A percentile compares a stretch with the other conserved stretches of the same genome.
phyloP scores from a whole-genome alignment of 805 yeast species.

The Candida railenensis region DNA sequence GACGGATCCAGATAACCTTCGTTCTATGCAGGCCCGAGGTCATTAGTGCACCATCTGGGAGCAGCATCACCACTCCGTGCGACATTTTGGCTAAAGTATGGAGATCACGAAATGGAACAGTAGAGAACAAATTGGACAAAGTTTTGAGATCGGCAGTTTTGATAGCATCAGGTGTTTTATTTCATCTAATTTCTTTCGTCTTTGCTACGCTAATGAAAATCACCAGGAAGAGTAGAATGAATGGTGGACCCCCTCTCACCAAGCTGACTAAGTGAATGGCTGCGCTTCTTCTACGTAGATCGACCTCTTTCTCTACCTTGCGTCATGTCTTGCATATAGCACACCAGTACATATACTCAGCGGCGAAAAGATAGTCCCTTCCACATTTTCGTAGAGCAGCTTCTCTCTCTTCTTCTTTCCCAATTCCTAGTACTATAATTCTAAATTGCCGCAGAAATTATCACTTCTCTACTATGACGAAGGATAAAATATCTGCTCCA shows the following conservation, averaged over 20 bases:
- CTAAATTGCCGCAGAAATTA: neutral
- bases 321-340: neutral
- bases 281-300: no score
- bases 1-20: neutral
- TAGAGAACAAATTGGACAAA: neutral
- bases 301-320: neutral
- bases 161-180: neutral
- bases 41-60: no score
- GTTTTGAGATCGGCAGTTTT: neutral
- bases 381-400: no score
- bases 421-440: no score
- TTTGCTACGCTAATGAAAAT: no score
- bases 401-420: no score
- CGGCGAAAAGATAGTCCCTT: neutral
- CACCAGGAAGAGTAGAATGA: no score
- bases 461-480: neutral
- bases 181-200: neutral
- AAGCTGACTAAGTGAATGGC: no score
- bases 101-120: neutral
- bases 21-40: neutral
- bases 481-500: conserved; percentile 13
- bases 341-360: neutral
- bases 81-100: neutral
- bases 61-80: no score
- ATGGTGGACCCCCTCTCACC: no score